Conservation (phyloP, 257 asterid species). For the Przewalskia tangutica region DNA sequence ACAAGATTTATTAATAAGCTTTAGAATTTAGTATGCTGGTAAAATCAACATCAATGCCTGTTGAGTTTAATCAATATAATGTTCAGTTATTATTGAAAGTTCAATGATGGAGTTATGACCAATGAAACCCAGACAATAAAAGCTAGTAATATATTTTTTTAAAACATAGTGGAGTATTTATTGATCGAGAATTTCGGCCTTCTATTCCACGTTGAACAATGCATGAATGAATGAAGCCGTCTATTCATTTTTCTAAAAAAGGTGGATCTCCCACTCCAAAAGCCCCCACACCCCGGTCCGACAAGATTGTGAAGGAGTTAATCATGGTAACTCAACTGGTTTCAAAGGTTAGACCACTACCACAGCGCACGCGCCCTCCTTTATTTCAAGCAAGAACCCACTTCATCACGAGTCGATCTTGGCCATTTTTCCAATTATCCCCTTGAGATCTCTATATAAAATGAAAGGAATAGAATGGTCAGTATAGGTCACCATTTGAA, state of each 20-base stretch:
- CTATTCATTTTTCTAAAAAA: too few relatives aligned
- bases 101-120: slow-evolving; percentile 22
- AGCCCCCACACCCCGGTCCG: too few relatives aligned
- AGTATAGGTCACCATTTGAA: neutral
- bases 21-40: slow-evolving; percentile 3
- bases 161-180: slow-evolving; percentile 23
- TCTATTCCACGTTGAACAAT: neutral
- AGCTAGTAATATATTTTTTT: slow-evolving; percentile 4
- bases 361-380: too few relatives aligned
- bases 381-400: too few relatives aligned
- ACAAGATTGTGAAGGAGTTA: too few relatives aligned
- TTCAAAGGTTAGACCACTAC: too few relatives aligned
- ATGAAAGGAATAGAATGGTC: neutral
- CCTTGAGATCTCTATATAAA: neutral
- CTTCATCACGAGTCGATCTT: too few relatives aligned
- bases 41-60: neutral
- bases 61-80: slow-evolving; percentile 5
- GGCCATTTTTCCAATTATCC: too few relatives aligned
- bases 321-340: too few relatives aligned
- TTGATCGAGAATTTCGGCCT: slow-evolving; percentile 29
- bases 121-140: neutral
- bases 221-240: neutral
- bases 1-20: neutral
- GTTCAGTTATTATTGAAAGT: neutral
- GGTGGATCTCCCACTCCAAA: too few relatives aligned